These are phyloP conservation scores for Boehmeria nivea DNA, from an alignment of 306 rosid genomes.

Conservation along the genomic window DNA sequence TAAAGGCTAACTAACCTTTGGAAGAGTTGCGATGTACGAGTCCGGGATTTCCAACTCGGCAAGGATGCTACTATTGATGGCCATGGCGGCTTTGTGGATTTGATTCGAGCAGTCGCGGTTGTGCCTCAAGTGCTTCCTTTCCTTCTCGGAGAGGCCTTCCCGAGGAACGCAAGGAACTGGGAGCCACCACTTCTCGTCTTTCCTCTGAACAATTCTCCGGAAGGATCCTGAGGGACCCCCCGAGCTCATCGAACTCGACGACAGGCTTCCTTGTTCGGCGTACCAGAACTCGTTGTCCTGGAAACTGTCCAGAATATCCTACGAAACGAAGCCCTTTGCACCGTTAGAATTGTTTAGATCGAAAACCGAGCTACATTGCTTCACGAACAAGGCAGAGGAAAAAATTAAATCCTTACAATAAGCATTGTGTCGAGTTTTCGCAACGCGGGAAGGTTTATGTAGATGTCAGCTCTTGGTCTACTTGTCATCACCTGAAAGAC, in stretches of 20 bases:
- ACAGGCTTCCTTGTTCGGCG: constrained; percentile 78
- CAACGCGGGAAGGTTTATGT: constrained; percentile 81
- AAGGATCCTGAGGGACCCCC: constrained; percentile 56
- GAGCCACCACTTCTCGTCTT: constrained; percentile 98
- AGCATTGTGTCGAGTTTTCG: constrained; percentile 93
- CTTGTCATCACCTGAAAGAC: constrained; percentile 71
- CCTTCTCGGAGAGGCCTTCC: constrained; percentile 65
- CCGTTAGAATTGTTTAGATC: not conserved
- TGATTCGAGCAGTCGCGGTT: constrained; percentile 79
- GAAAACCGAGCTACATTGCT: not conserved
- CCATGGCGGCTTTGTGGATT: constrained; percentile 96
- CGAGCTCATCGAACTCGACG: constrained; percentile 43
- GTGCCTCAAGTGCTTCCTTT: constrained; percentile 61
- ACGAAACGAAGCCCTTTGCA: constrained; percentile 9
- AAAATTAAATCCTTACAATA: constrained; percentile 56
- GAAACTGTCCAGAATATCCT: constrained; percentile 87
- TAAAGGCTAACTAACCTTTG: constrained; percentile 48
- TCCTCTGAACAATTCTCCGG: constrained; percentile 56
- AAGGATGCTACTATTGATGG: constrained; percentile 77
- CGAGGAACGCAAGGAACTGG: constrained; percentile 81
- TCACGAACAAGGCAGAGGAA: constrained; percentile 1
- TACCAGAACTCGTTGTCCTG: constrained; percentile 81
- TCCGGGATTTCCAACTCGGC: constrained; percentile 95
- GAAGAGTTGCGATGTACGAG: constrained; percentile 65
- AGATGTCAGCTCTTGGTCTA: constrained; percentile 77